Conservation (phyloP, 108 stramenopile genomes). For the Cyclotella cryptica region DNA sequence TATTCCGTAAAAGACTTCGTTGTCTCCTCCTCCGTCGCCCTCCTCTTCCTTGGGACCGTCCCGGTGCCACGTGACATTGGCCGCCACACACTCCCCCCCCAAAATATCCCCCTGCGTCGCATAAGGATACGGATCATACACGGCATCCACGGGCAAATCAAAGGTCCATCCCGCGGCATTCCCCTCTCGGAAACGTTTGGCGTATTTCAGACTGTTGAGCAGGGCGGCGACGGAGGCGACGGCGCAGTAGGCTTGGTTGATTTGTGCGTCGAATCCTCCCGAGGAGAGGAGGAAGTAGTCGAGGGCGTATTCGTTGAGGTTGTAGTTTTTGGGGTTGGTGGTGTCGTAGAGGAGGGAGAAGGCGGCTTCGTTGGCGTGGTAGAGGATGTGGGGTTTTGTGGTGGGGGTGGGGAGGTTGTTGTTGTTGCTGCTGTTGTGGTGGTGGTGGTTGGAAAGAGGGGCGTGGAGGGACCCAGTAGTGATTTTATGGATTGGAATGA, state of each 20-base stretch:
- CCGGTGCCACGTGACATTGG: slow-evolving; percentile 50
- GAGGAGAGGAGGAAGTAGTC: slow-evolving; percentile 75
- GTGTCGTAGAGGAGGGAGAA: slow-evolving; percentile 39
- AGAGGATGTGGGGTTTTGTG: slow-evolving; percentile 36
- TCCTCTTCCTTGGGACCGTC: slow-evolving; percentile 11
- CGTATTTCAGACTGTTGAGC: slow-evolving; percentile 73
- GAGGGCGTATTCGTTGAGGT: slow-evolving; percentile 45
- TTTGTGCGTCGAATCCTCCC: slow-evolving; percentile 83
- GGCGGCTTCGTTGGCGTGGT: slow-evolving; percentile 32
- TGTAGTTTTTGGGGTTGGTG: slow-evolving; percentile 26
- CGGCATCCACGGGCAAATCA: slow-evolving; percentile 70
- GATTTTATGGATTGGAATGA: not conserved
- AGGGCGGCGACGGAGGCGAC: slow-evolving; percentile 73
- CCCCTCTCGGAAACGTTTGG: slow-evolving; percentile 43
- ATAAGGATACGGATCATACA: slow-evolving; percentile 77
- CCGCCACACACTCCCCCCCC: slow-evolving; percentile 50
- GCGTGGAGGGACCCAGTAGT: not conserved
- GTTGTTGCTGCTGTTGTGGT: too few species aligned
- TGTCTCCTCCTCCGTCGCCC: too few species aligned
- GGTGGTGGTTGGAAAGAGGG: not conserved
- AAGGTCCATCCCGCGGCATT: slow-evolving; percentile 36
- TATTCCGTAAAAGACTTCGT: slow-evolving; percentile 50
- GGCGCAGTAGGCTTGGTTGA: slow-evolving; percentile 87
- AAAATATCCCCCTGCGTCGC: slow-evolving; percentile 77
- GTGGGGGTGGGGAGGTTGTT: not conserved